Base-by-base conservation (phyloP, 2,329 filamentous ascomycete species). In the Aspergillus unguis region DNA sequence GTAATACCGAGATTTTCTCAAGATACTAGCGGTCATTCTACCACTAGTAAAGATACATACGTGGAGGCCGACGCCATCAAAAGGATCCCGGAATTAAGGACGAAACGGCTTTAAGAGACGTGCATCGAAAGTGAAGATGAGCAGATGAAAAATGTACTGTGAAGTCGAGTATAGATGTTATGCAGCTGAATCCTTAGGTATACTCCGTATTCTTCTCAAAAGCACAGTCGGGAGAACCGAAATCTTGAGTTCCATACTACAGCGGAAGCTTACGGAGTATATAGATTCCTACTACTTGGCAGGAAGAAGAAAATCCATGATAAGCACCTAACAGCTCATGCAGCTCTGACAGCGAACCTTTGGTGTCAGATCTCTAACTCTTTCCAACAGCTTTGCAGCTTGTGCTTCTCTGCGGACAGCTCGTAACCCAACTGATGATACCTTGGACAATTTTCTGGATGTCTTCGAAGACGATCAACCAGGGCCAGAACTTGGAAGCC, bases 381-480 rank as follows among this genome's bases (percentile, higher is more conserved):
- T 10, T 25, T 38, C 3, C 5, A 7, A 7, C 11, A 11, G 32
- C 32, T 33, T 35, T 27, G 26, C 40, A n/a, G 44, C 44, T 47
- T 38, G 38, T 8, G 29, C 40, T 44, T 33, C 7, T 23, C 37
- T 35, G 23, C 37, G 25, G 26, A 35, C 42, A 49, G 29, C 17
- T 28, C 25, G 10, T 28, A 48, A 38, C 11, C 17, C 17, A 17
- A 17, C 17, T 17, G 17, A 17, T 17, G 17, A 17, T 17, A 17
- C 17, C 17, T 17, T 17, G 17, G 17, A 17, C 17, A 17, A 17
- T 17, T 23, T 36, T 41, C 10, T 46, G 38, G 5, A 41, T 11
- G 27, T 35, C 7, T 43, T 25, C 8, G 25, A 25, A n/a, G 47
- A 17, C 47, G 47, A 49, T 49, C 47, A 44, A 35, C 27, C 46